Base-by-base conservation (phyloP, 345 rosid genomes). In the Turritis glabra region DNA sequence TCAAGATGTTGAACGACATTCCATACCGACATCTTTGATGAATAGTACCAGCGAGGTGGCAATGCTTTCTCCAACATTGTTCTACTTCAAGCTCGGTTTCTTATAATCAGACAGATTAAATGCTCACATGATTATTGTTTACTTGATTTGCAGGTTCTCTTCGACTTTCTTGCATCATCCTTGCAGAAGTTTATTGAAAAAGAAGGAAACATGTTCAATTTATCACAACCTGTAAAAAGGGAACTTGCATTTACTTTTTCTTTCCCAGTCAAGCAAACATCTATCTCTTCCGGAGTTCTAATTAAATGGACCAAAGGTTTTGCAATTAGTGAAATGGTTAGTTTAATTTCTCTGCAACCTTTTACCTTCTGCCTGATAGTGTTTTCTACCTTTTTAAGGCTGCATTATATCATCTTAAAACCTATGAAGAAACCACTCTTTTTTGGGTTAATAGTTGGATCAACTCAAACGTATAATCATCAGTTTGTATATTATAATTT, bases 281-380 rank as follows among this genome's bases (percentile, higher is more conserved):
- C 97, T 15, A 54, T 80, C 32, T 80, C 85, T 25, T 85, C 96
- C 0, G 98, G 97, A 44, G 55, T 74, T 74, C 84, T 93, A 64
- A 82, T 91, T 57, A 88, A 85, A 79, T 91, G 96, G 96, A 93
- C 96, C 30, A 91, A 91, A 79, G 96, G 90, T 71, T 90, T 91
- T 55, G 83, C 79, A 13, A 85, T 91, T 46, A 80, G 84, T 63
- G 95, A 87, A 77, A 82, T 86, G 97, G 98, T 93, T 76, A 74
- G 98, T 86, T 22, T 9, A 30, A 11, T 12, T 33, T 65, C 4
- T 56, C 57, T 65, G 15, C 44, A 9, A 14, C 33, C 26, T 22
- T 32, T 26, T 8, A 37, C 21, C 12, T 63, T 27, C 46, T 41
- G 44, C 57, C 25, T 38, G 7, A 14, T n/a, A n/a, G n/a, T n/a